Evolutionary conservation across 129 eudicot genomes (phyloP), one percentile per base, ranked within the genome.

Genomic region (Arctium lappa): DNA sequence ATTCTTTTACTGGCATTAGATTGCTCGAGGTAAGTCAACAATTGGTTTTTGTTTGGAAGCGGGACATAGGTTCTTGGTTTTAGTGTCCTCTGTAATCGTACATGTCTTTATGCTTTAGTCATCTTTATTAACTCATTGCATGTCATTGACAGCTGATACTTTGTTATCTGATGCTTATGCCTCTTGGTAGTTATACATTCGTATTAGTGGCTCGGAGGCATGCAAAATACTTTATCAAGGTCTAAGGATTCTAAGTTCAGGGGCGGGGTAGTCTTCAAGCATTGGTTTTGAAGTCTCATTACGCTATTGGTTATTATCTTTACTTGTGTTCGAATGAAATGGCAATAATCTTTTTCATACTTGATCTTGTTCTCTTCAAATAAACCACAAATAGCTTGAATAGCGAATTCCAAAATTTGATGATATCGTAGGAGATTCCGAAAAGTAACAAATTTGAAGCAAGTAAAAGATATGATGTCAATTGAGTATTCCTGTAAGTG

Each of bases 1-100:
- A 92, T 84, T 89, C 98, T 62, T 95, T 89, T 84, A 91, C 98
- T 8, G 98, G 98, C 69, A 88, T 89, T 27, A 97, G 98, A 69
- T 78, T 87, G 13, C 81, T 89, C 36, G 98, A 95, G 56, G 98
- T 94, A 86, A 76, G 83, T 78, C 78, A 34, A 34, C 42, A 27
- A 30, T n/a, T 62, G 44, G 16, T 48, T 74, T 62, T 66, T 12
- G 31, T 69, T 46, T 77, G n/a, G 38, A 32, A 69, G 15, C n/a
- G 36, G 73, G 30, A 18, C 79, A 37, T 12, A 12, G 70, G 53
- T 42, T 18, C 40, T 38, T 12, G 8, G 18, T 65, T 33, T 4
- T 69, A 39, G 46, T 72, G 50, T 18, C 18, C 32, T 71, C 4
- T 71, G 16, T 69, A 29, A 30, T 3, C 3, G 13, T 71, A 71